phyloP scores from a whole-genome alignment of 2,329 filamentous ascomycete species.

The Cadophora luteo-olivacea region DNA sequence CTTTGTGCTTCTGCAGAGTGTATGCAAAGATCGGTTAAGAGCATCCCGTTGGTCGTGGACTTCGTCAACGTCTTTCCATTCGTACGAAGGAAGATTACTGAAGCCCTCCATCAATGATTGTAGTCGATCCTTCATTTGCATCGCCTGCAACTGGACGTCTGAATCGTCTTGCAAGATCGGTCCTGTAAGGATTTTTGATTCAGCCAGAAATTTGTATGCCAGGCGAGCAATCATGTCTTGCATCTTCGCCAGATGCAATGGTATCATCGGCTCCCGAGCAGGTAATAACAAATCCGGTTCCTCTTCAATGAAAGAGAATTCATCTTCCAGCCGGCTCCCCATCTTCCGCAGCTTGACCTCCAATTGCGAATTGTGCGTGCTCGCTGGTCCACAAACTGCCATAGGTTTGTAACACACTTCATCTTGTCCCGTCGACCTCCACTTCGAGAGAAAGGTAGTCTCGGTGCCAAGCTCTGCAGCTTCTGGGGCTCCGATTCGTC shows the following conservation, averaged over 20 bases:
- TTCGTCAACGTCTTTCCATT: slow-evolving; percentile 22
- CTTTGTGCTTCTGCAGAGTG: slow-evolving; percentile 30
- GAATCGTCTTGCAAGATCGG: background rate
- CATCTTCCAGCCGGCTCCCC: background rate
- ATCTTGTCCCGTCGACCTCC: slow-evolving; percentile 4
- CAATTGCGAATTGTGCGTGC: background rate
- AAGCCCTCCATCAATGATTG: slow-evolving; percentile 28
- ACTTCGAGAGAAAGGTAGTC: slow-evolving; percentile 6
- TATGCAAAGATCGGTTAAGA: slow-evolving; percentile 37
- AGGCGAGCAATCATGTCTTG: slow-evolving; percentile 36
- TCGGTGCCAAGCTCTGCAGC: background rate
- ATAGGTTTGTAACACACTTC: background rate
- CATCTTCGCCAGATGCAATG: slow-evolving; percentile 35
- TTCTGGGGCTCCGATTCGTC: background rate
- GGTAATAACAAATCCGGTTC: slow-evolving; percentile 24
- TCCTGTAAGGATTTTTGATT: slow-evolving; percentile 26
- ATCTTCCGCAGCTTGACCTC: background rate
- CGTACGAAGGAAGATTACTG: slow-evolving; percentile 35
- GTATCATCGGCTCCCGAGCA: slow-evolving; percentile 34
- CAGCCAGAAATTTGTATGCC: slow-evolving; percentile 34
- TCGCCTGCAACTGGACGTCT: slow-evolving; percentile 23
- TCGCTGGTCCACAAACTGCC: background rate
- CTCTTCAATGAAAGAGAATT: slow-evolving; percentile 24
- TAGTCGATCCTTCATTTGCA: slow-evolving; percentile 32
- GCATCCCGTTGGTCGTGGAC: slow-evolving; percentile 31